These are phyloP conservation scores for Phialocephala subalpina DNA, from an alignment of 2,329 filamentous ascomycete species.

Conservation along the genomic window DNA sequence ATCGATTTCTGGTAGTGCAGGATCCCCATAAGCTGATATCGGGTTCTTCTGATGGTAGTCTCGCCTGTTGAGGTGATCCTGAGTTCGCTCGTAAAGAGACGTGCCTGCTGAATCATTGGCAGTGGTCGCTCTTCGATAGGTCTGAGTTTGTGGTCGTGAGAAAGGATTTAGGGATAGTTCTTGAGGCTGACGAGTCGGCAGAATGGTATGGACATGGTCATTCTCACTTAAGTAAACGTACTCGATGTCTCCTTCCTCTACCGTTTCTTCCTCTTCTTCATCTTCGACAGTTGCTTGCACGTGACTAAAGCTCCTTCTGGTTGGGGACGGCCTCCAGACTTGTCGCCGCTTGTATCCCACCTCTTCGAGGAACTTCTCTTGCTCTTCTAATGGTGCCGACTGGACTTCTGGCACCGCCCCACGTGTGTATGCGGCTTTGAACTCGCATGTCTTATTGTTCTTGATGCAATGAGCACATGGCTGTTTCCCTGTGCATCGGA, in stretches of 20 bases:
- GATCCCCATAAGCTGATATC: slow-evolving; percentile 25
- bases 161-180: neutral
- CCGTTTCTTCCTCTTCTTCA: neutral
- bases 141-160: neutral
- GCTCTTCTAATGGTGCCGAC: slow-evolving; percentile 6
- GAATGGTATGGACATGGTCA: neutral
- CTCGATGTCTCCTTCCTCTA: neutral
- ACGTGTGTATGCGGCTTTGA: slow-evolving; percentile 23
- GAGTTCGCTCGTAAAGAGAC: slow-evolving; percentile 22
- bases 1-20: slow-evolving; percentile 46
- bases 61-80: slow-evolving; percentile 14
- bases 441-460: slow-evolving; percentile 21
- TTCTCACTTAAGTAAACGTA: neutral
- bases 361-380: slow-evolving; percentile 2
- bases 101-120: neutral
- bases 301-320: neutral
- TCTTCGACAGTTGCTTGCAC: neutral
- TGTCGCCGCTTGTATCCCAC: slow-evolving; percentile 13
- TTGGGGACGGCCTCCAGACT: neutral
- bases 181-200: neutral
- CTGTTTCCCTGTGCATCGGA: slow-evolving; percentile 24
- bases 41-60: slow-evolving; percentile 18
- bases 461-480: slow-evolving; percentile 28
- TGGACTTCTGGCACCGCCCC: slow-evolving; percentile 24
- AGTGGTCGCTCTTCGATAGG: neutral